These are phyloP conservation scores for Phaffia australis DNA, from an alignment of 768 basidiomycete genomes.

Conservation along the genomic window DNA sequence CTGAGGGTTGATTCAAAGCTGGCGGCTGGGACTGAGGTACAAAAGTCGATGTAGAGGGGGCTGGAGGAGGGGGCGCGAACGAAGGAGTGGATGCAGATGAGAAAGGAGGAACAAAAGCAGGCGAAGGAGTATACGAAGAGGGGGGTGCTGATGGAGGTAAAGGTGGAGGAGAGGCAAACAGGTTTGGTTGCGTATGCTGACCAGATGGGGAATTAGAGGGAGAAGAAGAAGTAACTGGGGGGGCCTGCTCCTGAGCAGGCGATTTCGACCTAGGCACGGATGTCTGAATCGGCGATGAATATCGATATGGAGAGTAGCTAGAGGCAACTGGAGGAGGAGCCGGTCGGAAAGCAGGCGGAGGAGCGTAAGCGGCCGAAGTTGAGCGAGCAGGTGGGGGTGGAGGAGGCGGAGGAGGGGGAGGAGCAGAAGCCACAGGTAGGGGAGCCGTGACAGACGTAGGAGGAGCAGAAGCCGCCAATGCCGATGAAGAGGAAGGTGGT, in stretches of 20 bases:
- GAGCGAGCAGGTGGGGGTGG: background rate
- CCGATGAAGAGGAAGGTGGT: background rate
- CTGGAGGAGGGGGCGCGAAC: slow-evolving; percentile 15
- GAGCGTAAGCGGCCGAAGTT: background rate
- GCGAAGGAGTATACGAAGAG: background rate
- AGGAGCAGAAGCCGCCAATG: background rate
- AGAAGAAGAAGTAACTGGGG: no score
- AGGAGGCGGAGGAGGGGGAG: slow-evolving; percentile 3
- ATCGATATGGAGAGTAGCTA: no score
- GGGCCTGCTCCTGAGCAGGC: no score
- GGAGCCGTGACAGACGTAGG: slow-evolving; percentile 1
- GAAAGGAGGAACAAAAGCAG: background rate
- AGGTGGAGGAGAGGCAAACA: background rate
- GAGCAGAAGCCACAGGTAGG: background rate
- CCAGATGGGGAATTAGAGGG: slow-evolving; percentile 1
- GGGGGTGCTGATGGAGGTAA: slow-evolving; percentile 3
- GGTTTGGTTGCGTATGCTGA: no score
- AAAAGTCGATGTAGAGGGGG: background rate
- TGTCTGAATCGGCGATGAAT: no score
- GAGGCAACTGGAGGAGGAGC: background rate
- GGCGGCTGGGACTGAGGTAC: background rate
- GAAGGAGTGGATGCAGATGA: background rate
- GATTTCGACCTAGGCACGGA: no score
- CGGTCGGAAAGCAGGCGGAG: background rate
- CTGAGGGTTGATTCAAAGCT: slow-evolving; percentile 10